Conservation (phyloP, 169 alveolate species). For the Babesia ovata region DNA sequence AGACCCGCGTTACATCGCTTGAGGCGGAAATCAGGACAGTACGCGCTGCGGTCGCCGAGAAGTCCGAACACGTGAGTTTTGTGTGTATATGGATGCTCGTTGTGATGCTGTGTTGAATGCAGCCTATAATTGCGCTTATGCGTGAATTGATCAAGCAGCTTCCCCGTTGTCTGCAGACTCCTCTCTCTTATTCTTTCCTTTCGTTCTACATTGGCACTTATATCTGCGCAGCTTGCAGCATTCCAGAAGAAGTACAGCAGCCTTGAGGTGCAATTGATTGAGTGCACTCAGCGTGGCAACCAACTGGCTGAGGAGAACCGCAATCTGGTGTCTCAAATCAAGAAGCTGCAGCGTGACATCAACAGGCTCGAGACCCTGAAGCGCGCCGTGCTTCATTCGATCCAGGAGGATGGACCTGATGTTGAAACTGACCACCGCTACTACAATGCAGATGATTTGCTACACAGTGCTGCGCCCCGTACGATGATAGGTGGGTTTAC, state of each 20-base stretch:
- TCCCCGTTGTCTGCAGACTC: not conserved
- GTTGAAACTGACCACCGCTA: slow-evolving; percentile 46
- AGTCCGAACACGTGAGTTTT: slow-evolving; percentile 75
- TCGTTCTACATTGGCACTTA: not conserved
- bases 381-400: slow-evolving; percentile 82
- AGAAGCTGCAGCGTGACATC: slow-evolving; percentile 80
- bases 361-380: slow-evolving; percentile 80
- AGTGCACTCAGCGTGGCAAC: slow-evolving; percentile 83
- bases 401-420: slow-evolving; percentile 80
- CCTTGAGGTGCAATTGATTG: slow-evolving; percentile 83
- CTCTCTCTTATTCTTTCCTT: not conserved
- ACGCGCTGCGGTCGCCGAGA: slow-evolving; percentile 79
- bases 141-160: not conserved
- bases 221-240: slow-evolving; percentile 64
- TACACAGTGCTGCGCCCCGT: slow-evolving; percentile 44
- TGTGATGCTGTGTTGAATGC: not conserved
- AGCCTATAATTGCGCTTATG: not conserved
- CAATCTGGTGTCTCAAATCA: slow-evolving; percentile 76
- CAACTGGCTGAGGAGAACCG: slow-evolving; percentile 84
- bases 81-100: not conserved
- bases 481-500: slow-evolving; percentile 34
- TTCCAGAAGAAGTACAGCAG: slow-evolving; percentile 83
- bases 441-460: slow-evolving; percentile 48
- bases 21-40: slow-evolving; percentile 81
- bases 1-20: slow-evolving; percentile 79